A percentile compares a stretch with the other conserved stretches of the same genome.
Conservation (phyloP, 768 basidiomycete genomes). For the Hericium erinaceus region DNA sequence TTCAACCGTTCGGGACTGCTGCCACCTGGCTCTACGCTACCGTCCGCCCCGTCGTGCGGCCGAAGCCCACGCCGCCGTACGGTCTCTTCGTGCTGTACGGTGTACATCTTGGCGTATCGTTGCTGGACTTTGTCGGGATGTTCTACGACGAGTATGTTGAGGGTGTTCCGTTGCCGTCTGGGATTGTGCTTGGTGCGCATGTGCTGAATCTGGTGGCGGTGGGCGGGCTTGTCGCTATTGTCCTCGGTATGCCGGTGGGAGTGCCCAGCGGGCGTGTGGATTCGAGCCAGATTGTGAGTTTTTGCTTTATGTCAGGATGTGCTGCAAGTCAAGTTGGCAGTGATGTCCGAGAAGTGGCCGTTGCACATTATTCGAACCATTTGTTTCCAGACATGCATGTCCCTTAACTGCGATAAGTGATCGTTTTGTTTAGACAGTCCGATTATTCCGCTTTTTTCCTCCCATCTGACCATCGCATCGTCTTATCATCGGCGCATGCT, state of each 20-base stretch:
- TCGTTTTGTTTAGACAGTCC: too few species aligned
- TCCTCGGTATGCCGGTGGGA: constrained; percentile 56
- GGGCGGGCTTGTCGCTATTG: constrained; percentile 32
- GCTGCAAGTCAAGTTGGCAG: too few species aligned
- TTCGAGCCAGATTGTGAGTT: constrained; percentile 53
- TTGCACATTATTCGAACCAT: too few species aligned
- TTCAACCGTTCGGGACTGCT: constrained; percentile 39
- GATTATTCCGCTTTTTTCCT: background rate
- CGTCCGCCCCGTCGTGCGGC: constrained; percentile 43
- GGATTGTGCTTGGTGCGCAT: constrained; percentile 17
- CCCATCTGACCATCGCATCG: background rate
- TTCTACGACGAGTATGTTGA: constrained; percentile 42
- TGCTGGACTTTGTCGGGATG: constrained; percentile 45
- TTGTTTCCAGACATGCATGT: too few species aligned
- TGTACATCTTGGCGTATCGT: constrained; percentile 35
- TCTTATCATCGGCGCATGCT: background rate
- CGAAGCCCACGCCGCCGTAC: constrained; percentile 48
- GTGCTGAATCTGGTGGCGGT: constrained; percentile 37
- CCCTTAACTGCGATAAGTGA: too few species aligned
- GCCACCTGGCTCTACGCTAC: constrained; percentile 60
- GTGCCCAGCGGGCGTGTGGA: constrained; percentile 47
- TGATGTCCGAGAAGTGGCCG: too few species aligned
- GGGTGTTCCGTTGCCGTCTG: constrained; percentile 32
- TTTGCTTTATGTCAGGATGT: too few species aligned
- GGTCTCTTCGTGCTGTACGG: constrained; percentile 56